These are phyloP conservation scores for Citrullus mucosospermus DNA, from an alignment of 306 rosid species.

Conservation along the genomic window DNA sequence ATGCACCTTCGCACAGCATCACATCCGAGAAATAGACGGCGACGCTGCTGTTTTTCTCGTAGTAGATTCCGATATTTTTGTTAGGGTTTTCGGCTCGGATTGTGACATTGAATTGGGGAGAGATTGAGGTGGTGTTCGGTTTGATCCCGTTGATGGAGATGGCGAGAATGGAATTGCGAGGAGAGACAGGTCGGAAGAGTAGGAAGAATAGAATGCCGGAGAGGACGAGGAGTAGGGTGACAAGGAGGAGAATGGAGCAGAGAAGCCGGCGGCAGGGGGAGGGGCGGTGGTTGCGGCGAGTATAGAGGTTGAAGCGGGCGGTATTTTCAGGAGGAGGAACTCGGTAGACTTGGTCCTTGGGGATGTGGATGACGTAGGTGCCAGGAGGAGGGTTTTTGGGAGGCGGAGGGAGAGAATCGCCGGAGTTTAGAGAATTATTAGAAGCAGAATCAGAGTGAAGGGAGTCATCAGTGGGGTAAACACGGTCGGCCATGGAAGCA, in stretches of 20 bases:
- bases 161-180: conserved; percentile 30
- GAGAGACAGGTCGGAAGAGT: conserved; percentile 41
- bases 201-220: conserved; percentile 39
- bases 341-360: conserved; percentile 70
- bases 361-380: conserved; percentile 57
- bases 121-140: conserved; percentile 19
- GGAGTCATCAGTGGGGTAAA: conserved; percentile 36
- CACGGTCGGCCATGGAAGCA: conserved; percentile 49
- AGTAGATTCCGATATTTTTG: conserved; percentile 51
- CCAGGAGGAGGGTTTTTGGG: conserved; percentile 35
- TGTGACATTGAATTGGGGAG: conserved; percentile 39
- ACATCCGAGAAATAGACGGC: conserved; percentile 25
- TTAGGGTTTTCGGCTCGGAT: conserved; percentile 49
- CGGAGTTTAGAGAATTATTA: background rate
- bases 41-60: conserved; percentile 36
- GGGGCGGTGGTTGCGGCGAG: conserved; percentile 20
- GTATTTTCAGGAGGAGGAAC: conserved; percentile 73
- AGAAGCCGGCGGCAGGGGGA: conserved; percentile 24
- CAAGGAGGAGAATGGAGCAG: conserved; percentile 30
- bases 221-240: conserved; percentile 21
- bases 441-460: background rate
- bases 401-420: background rate
- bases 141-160: conserved; percentile 35
- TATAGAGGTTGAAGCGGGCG: conserved; percentile 24
- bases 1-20: conserved; percentile 30